A percentile compares a stretch with the other conserved stretches of the same genome.
These are phyloP conservation scores for Saccharata proteae DNA, from an alignment of 2,329 filamentous ascomycete species.

Conservation along the genomic window DNA sequence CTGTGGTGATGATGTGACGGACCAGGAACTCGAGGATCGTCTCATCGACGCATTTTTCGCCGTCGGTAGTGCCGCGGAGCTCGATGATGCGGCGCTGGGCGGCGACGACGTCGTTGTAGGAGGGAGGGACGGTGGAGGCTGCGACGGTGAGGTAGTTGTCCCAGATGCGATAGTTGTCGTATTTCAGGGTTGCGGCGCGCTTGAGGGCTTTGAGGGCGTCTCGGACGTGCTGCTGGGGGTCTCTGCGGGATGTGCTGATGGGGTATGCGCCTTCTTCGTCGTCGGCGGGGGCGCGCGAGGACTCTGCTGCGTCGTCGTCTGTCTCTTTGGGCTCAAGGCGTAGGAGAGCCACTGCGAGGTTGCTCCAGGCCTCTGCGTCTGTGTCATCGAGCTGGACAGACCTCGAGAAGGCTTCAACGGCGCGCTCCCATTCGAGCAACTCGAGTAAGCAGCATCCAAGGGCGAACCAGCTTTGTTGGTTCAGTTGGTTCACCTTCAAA, in stretches of 20 bases:
- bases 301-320: constrained; percentile 5
- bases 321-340: constrained; percentile 48
- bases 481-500: constrained; percentile 66
- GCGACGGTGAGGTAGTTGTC: constrained; percentile 88
- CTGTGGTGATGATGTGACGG: constrained; percentile 50
- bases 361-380: constrained; percentile 90
- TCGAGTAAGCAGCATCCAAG: constrained; percentile 80
- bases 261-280: constrained; percentile 22
- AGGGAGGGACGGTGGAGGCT: constrained; percentile 62
- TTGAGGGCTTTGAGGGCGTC: constrained; percentile 80
- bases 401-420: constrained; percentile 70
- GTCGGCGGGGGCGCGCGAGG: constrained; percentile 18
- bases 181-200: constrained; percentile 69
- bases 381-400: constrained; percentile 77
- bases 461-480: constrained; percentile 76
- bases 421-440: constrained; percentile 62
- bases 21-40: constrained; percentile 62
- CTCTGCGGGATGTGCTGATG: constrained; percentile 15
- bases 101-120: constrained; percentile 61
- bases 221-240: constrained; percentile 50
- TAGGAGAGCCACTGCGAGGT: constrained; percentile 74
- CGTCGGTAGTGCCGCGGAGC: constrained; percentile 51
- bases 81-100: constrained; percentile 65
- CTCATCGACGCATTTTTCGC: constrained; percentile 67
- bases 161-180: constrained; percentile 89